Percentiles rank a stretch among this genome's conserved stretches.
phyloP scores from a whole-genome alignment of 805 yeast species.

The Cyberlindnera euphorbiae region DNA sequence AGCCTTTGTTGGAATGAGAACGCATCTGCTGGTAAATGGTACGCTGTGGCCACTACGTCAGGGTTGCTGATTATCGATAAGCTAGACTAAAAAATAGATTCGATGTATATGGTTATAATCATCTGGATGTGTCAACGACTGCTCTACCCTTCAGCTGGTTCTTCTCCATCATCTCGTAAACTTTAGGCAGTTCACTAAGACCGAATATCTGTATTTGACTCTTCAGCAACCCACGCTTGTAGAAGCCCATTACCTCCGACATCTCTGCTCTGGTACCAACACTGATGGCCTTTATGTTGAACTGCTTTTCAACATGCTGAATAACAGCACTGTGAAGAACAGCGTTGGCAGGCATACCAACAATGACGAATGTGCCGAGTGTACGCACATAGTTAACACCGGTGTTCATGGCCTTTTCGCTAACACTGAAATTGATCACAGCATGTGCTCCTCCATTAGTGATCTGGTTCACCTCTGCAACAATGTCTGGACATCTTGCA shows the following conservation, averaged over 20 bases:
- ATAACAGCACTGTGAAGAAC: constrained; percentile 39
- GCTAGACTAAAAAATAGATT: background rate
- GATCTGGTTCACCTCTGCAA: constrained; percentile 36
- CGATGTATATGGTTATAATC: constrained; percentile 5
- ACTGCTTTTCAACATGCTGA: constrained; percentile 41
- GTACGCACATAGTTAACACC: constrained; percentile 48
- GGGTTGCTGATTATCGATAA: constrained; percentile 42
- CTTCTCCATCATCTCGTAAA: constrained; percentile 50
- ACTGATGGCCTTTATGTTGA: constrained; percentile 35
- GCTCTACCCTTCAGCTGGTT: constrained; percentile 65
- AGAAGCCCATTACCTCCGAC: constrained; percentile 63
- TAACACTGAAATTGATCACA: constrained; percentile 57
- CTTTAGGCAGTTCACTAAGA: constrained; percentile 44
- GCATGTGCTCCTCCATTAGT: constrained; percentile 68
- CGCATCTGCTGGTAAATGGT: constrained; percentile 39
- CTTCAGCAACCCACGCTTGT: constrained; percentile 54
- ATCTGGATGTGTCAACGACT: constrained; percentile 72
- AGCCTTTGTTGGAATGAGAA: constrained; percentile 56
- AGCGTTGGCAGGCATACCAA: constrained; percentile 55
- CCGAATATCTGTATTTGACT: constrained; percentile 56
- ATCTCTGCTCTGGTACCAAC: constrained; percentile 31
- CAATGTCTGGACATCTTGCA: constrained; percentile 44
- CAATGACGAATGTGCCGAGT: constrained; percentile 57
- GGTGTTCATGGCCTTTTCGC: constrained; percentile 44
- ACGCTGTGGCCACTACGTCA: constrained; percentile 45